These are phyloP conservation scores for Colletotrichum sp. DNA, from an alignment of 2,329 filamentous ascomycete species.

Conservation along the genomic window DNA sequence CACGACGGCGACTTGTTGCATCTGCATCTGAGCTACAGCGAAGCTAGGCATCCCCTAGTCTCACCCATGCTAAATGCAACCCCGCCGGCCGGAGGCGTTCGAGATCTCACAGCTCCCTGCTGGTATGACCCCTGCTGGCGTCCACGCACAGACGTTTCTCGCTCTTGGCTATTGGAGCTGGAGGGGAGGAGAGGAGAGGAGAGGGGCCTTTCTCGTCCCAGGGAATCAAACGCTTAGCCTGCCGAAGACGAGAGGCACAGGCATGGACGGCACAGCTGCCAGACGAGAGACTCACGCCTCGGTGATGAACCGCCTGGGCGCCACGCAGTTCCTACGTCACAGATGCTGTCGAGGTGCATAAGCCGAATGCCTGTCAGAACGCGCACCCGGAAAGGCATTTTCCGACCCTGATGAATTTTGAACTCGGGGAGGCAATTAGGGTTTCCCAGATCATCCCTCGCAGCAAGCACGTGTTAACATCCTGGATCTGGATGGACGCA, in stretches of 20 bases:
- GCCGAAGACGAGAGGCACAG: neutral
- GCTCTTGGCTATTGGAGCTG: slow-evolving; percentile 10
- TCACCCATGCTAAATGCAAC: slow-evolving; percentile 10
- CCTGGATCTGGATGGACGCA: slow-evolving; percentile 7
- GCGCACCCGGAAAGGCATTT: neutral
- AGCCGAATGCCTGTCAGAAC: neutral
- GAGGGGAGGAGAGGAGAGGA: neutral
- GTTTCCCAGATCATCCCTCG: neutral
- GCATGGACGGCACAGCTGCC: neutral
- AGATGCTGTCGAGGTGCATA: slow-evolving; percentile 2
- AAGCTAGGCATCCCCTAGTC: slow-evolving; percentile 10
- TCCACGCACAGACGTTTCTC: slow-evolving; percentile 12
- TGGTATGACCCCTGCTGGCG: neutral
- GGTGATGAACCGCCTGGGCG: neutral
- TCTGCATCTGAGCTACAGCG: slow-evolving; percentile 11
- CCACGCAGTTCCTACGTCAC: slow-evolving; percentile 16
- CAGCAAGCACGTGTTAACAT: slow-evolving; percentile 5
- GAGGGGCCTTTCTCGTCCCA: neutral
- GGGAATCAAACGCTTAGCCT: slow-evolving; percentile 1
- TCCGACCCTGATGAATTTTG: neutral
- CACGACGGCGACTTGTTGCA: slow-evolving; percentile 26
- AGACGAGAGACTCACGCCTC: neutral
- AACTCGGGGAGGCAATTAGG: neutral
- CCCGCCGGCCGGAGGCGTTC: slow-evolving; percentile 13
- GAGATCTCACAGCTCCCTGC: slow-evolving; percentile 17